phyloP scores from a whole-genome alignment of 306 rosid species.

The Sophora flavescens region DNA sequence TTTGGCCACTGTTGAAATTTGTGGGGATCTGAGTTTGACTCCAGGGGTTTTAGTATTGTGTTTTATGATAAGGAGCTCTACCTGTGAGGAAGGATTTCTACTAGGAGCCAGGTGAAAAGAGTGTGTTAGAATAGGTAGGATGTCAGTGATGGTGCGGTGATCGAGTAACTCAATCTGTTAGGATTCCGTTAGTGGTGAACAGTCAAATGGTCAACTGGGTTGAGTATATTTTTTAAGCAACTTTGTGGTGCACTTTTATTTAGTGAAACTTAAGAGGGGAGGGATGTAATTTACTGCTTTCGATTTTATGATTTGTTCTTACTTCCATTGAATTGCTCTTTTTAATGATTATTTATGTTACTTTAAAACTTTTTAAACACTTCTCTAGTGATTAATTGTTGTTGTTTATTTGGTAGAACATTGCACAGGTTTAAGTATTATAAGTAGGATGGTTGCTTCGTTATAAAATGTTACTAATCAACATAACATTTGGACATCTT shows the following conservation, averaged over 20 bases:
- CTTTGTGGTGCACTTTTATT: too few species aligned
- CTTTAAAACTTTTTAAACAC: neutral
- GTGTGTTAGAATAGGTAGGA: too few species aligned
- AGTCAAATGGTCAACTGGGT: too few species aligned
- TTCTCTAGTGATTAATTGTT: neutral
- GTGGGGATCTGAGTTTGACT: neutral
- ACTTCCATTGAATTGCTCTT: neutral
- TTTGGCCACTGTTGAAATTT: too few species aligned
- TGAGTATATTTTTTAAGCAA: too few species aligned
- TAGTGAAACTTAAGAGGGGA: too few species aligned
- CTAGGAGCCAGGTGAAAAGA: too few species aligned
- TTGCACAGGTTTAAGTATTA: neutral
- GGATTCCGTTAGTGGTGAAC: too few species aligned
- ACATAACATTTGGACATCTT: neutral
- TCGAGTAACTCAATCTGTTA: too few species aligned
- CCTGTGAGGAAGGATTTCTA: too few species aligned
- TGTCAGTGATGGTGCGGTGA: too few species aligned
- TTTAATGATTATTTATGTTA: neutral
- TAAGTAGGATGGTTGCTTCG: neutral
- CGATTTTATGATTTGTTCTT: neutral
- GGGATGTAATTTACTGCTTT: neutral
- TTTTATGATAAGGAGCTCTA: neutral
- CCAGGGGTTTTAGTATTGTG: neutral
- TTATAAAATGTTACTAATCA: neutral
- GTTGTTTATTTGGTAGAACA: constrained; percentile 1